These are phyloP conservation scores for Vicia villosa DNA, from an alignment of 306 rosid genomes.

Conservation along the genomic window DNA sequence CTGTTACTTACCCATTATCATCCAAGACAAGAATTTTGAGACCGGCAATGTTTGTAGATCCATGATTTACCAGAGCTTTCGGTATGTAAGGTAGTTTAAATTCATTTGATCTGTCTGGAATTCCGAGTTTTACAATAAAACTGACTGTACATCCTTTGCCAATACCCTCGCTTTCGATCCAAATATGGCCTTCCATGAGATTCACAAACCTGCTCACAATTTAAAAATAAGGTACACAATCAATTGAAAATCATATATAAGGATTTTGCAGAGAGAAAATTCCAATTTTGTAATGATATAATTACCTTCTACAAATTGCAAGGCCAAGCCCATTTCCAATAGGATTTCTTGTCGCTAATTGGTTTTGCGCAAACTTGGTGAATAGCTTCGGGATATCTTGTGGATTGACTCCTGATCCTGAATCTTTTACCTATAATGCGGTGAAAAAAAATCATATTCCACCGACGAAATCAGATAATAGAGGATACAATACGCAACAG, in stretches of 20 bases:
- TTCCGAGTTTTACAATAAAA: conserved; percentile 84
- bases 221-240: conserved; percentile 8
- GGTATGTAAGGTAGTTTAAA: conserved; percentile 55
- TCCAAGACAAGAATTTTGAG: conserved; percentile 91
- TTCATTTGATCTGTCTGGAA: conserved; percentile 69
- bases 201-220: conserved; percentile 81
- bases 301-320: conserved; percentile 87
- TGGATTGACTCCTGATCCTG: conserved; percentile 83
- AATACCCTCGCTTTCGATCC: conserved; percentile 95
- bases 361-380: conserved; percentile 83
- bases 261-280: background rate
- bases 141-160: conserved; percentile 86
- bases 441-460: conserved; percentile 1
- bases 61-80: conserved; percentile 57
- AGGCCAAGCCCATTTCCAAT: conserved; percentile 91
- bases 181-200: conserved; percentile 95
- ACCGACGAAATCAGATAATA: conserved; percentile 14
- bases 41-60: conserved; percentile 62
- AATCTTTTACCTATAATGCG: conserved; percentile 74
- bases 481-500: conserved; percentile 11
- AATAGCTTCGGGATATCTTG: conserved; percentile 85
- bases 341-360: conserved; percentile 62
- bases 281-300: conserved; percentile 15
- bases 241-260: conserved; percentile 15
- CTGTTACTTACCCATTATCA: conserved; percentile 82